Evolutionary conservation across 495 filamentous ascomycete genomes (phyloP), one percentile per base, ranked within the genome.

Genomic region (Amorphotheca resinae): DNA sequence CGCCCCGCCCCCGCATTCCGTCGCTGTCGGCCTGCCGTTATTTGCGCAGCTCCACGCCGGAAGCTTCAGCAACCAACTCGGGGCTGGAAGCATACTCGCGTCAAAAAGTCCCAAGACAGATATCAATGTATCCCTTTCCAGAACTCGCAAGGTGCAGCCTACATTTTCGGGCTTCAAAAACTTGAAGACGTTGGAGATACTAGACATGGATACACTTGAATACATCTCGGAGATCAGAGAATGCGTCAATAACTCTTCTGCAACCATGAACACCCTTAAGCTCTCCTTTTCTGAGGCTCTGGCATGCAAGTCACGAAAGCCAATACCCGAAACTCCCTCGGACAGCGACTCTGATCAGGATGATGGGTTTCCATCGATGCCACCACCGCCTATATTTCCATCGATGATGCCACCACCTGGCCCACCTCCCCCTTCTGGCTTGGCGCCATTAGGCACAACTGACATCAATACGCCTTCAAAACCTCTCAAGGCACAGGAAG

Each of bases 151-250:
- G 52, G 54, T 48, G 28, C 65, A 62, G 12, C 65, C 70, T 0
- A 76, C 70, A 0, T 50, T 78, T 8, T 72, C 72, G 2, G 72
- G 69, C 1, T 80, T 80, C 54, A 68, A 59, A 31, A 59, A 65
- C 31, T 63, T 80, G 14, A 68, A 66, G 46, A 69, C 49, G 22
- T 59, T 80, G 21, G 53, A 65, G 9, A 62, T 79, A 1, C 58
- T 79, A 35, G 72, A 77, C 39, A 72, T 80, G 4, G 72, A 77
- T 18, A 63, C 48, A 11, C 60, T 76, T 8, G 74, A 77, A 16
- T 63, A 73, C 25, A 46, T 77, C 4, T 44, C 59, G 1, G 75
- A 79, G 57, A 58, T 80, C 39, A 62, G 67, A 22, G 36, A 56
- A 2, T 79, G 73, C 43, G 57, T 80, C 17, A 54, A 57, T 26